Evolutionary conservation across 2,329 filamentous ascomycete species (phyloP), one percentile per base, ranked within the genome.

Genomic region (Emydomyces testavorans): DNA sequence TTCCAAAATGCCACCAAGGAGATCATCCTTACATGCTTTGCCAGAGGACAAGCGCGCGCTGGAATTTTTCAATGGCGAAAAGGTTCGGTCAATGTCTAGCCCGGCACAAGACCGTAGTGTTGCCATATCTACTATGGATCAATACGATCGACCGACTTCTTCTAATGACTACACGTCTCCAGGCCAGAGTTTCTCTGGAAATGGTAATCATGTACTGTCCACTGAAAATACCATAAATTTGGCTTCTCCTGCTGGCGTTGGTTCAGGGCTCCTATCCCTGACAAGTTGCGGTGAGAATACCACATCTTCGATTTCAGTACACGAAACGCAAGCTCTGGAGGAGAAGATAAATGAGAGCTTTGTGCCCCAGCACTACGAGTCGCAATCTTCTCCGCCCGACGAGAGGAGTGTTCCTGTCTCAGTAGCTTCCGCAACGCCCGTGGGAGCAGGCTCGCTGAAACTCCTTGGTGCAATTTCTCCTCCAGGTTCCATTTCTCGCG

Each of bases 81-180:
- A 45, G 32, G 42, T 16, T 45, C 42, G 42, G n/a, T 26, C 42
- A 7, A 36, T 36, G 42, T 45, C 42, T 23, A 45, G 42, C n/a
- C 42, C 42, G 13, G 21, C 42, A 3, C 20, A 18, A 8, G 42
- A 35, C 4, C 20, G 20, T 20, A 24, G 23, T 24, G 8, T 18
- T 23, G n/a, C n/a, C 18, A 16, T 15, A 1, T 28, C n/a, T 28
- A n/a, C 6, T n/a, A 21, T 10, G 13, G 38, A 32, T 41, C 2
- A 11, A 6, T 44, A 2, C 29, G 3, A 11, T 16, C 29, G 3
- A 24, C 31, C 31, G 16, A 4, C 5, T 18, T 6, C 20, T 35
- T n/a, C 31, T 7, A 29, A 11, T n/a, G 31, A 23, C 10, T 11
- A 5, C 2, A 16, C 18, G 18, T 7, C 6, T 21, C 6, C 7